These are phyloP conservation scores for Coemansia sp. DNA, from an alignment of 192 early-diverging fungal species.

Conservation along the genomic window DNA sequence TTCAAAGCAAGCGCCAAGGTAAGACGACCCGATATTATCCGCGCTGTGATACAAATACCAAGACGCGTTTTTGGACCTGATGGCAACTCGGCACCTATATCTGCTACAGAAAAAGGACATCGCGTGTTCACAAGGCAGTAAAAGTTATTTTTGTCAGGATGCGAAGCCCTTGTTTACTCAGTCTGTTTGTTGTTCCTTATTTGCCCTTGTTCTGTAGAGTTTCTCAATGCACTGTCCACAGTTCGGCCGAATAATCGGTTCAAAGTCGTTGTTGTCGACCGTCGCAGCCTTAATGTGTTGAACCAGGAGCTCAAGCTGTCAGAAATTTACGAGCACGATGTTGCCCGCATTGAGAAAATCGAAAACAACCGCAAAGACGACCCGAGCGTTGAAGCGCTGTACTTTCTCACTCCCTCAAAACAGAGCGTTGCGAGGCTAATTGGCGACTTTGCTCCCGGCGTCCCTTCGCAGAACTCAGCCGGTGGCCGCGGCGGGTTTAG, in stretches of 20 bases:
- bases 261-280: slow-evolving; percentile 54
- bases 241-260: slow-evolving; percentile 49
- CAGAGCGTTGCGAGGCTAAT: slow-evolving; percentile 43
- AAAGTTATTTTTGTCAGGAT: not conserved
- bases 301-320: slow-evolving; percentile 42
- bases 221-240: slow-evolving; percentile 46
- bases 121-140: not conserved
- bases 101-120: not conserved
- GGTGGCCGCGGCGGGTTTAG: not conserved
- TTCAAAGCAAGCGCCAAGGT: slow-evolving; percentile 49
- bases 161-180: slow-evolving; percentile 4
- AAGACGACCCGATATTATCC: not conserved
- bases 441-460: slow-evolving; percentile 24
- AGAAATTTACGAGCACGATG: slow-evolving; percentile 49
- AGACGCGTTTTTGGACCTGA: not conserved
- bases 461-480: slow-evolving; percentile 5
- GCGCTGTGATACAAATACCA: not conserved
- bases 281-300: slow-evolving; percentile 44
- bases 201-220: slow-evolving; percentile 35
- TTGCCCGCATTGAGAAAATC: slow-evolving; percentile 49
- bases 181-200: not conserved
- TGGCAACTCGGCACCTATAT: not conserved
- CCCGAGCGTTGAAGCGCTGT: slow-evolving; percentile 49
- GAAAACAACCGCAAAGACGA: slow-evolving; percentile 50
- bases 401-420: slow-evolving; percentile 53